These are phyloP conservation scores for Gynochthodes officinalis DNA, from an alignment of 257 asterid species.

Conservation along the genomic window DNA sequence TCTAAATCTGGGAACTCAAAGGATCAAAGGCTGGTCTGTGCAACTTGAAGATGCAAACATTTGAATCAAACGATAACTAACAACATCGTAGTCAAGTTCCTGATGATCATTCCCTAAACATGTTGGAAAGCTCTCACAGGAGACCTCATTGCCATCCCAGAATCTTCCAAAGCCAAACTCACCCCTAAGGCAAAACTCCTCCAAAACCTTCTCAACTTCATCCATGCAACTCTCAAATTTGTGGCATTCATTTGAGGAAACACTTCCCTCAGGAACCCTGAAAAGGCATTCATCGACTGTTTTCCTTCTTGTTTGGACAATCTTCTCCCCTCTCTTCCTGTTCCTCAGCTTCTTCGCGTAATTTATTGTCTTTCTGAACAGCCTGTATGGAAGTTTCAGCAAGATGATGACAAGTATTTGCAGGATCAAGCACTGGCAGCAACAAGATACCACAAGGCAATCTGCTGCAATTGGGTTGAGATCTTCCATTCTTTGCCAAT, in stretches of 20 bases:
- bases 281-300: constrained; percentile 29
- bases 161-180: constrained; percentile 85
- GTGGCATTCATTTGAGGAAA: constrained; percentile 24
- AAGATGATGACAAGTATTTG: constrained; percentile 59
- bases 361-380: constrained; percentile 42
- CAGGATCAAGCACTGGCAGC: constrained; percentile 80
- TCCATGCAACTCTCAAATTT: constrained; percentile 46
- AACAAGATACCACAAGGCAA: constrained; percentile 73
- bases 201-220: constrained; percentile 68
- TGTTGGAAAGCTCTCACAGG: constrained; percentile 30
- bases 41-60: constrained; percentile 42
- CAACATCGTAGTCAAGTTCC: constrained; percentile 51
- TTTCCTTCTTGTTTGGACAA: constrained; percentile 25
- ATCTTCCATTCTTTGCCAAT: constrained; percentile 52
- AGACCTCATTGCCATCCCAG: constrained; percentile 51
- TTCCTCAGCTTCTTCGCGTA: constrained; percentile 40
- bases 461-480: constrained; percentile 63
- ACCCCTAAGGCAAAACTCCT: constrained; percentile 58
- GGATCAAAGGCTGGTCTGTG: constrained; percentile 19
- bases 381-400: constrained; percentile 52
- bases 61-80: constrained; percentile 43
- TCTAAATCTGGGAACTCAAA: not conserved
- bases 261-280: constrained; percentile 18
- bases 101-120: constrained; percentile 29
- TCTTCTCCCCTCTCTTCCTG: constrained; percentile 30